Base-by-base conservation (phyloP, 2,329 filamentous ascomycete genomes). In the Fusarium sp. region DNA sequence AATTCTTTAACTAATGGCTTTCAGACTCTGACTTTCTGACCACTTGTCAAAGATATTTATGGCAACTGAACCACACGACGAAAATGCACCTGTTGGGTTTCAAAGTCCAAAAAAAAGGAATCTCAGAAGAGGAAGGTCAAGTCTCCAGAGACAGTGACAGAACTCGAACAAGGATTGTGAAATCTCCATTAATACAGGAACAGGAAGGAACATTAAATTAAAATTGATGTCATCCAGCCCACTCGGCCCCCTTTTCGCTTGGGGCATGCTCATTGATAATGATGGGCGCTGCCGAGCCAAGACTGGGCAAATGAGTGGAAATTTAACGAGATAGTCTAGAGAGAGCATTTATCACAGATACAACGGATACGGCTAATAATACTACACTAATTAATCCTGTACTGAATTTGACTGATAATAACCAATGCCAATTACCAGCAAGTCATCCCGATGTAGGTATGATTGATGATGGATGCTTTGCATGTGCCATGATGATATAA, bases 161-260 rank as follows among this genome's bases (percentile, higher is more conserved):
- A 46, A 30, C 20, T 11, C 16, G 31, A 37, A 23, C 58, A 45
- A n/a, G 67, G 64, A 38, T 53, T 11, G 12, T 18, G 41, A 44
- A 44, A 28, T 8, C 23, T 40, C 65, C 58, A 62, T 64, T 50
- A 46, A 56, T 26, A 33, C 26, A 41, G 26, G 49, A 15, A 54
- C 30, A 46, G 30, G 26, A 54, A 46, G 30, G 26, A 54, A 31
- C 50, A 55, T 69, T 54, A 73, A 73, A 73, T 73, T 73, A 73
- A 69, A 58, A 66, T 73, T 73, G 71, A 73, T 73, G 71, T 73
- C 71, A 73, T 73, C 61, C 66, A 57, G 66, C 71, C 71, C 73
- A 69, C 61, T 45, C 23, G 15, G 42, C 59, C 71, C 52, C 69
- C 54, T 63, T 69, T 64, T 70, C 61, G 63, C 63, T 61, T 70